These are phyloP conservation scores for Eustoma russellianum DNA, from an alignment of 257 asterid species.

Conservation along the genomic window DNA sequence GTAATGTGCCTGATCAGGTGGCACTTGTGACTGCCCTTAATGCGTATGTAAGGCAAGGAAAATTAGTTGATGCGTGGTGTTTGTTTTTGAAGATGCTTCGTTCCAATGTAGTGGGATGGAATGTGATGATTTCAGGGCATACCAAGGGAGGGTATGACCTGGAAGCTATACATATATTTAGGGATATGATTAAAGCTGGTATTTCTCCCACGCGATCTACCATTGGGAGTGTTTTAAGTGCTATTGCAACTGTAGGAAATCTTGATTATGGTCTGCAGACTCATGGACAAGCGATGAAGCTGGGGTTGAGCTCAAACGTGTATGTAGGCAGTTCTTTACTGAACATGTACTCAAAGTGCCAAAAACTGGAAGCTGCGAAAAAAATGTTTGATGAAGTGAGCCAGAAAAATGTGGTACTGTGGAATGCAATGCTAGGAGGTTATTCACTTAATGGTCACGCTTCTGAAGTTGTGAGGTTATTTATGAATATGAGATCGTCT, in stretches of 20 bases:
- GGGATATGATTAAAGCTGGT: slow-evolving; percentile 46
- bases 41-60: slow-evolving; percentile 53
- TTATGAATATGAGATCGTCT: slow-evolving; percentile 35
- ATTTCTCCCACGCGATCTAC: slow-evolving; percentile 76
- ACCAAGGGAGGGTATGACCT: slow-evolving; percentile 51
- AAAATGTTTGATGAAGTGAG: slow-evolving; percentile 44
- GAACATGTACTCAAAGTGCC: slow-evolving; percentile 84
- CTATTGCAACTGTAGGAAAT: slow-evolving; percentile 47
- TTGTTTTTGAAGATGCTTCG: slow-evolving; percentile 46
- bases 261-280: slow-evolving; percentile 60
- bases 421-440: slow-evolving; percentile 87
- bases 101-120: slow-evolving; percentile 75
- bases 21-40: slow-evolving; percentile 55
- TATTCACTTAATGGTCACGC: slow-evolving; percentile 65
- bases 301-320: slow-evolving; percentile 62
- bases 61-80: slow-evolving; percentile 49
- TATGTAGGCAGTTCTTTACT: slow-evolving; percentile 84
- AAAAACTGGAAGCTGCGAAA: slow-evolving; percentile 55
- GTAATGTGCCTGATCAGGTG: slow-evolving; percentile 59
- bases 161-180: slow-evolving; percentile 48
- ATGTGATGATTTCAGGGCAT: slow-evolving; percentile 85
- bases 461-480: slow-evolving; percentile 46
- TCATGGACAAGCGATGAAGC: slow-evolving; percentile 70
- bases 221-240: slow-evolving; percentile 73
- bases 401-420: slow-evolving; percentile 62